Conservation (phyloP, 306 rosid species). For the Prunus fruticosa region DNA sequence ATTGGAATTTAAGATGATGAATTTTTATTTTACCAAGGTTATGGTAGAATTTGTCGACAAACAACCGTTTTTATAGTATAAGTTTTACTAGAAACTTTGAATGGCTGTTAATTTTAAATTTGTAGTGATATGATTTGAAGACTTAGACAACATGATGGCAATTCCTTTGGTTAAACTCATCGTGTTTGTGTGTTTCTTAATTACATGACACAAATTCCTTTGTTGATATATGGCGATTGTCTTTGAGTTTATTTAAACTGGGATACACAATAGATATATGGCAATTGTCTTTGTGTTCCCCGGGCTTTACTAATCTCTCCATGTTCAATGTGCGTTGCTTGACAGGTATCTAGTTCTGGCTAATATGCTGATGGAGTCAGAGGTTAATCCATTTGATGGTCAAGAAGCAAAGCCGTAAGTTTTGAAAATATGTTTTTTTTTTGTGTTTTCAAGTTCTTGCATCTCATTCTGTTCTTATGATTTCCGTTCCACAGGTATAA, state of each 20-base stretch:
- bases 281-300: background rate
- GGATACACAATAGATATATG: background rate
- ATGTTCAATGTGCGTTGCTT: background rate
- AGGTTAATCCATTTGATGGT: constrained; percentile 58
- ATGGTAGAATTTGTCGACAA: background rate
- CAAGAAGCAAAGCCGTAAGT: constrained; percentile 59
- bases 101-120: background rate
- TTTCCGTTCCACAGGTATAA: constrained; percentile 61
- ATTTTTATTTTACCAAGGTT: background rate
- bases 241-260: background rate
- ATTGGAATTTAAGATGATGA: background rate
- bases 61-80: background rate
- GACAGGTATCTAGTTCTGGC: constrained; percentile 87
- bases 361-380: constrained; percentile 58
- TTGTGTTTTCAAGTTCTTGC: background rate
- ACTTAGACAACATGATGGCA: background rate
- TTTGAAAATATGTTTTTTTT: background rate
- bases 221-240: background rate
- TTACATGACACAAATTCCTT: background rate
- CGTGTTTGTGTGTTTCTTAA: background rate
- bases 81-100: background rate
- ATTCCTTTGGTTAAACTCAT: background rate
- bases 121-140: background rate
- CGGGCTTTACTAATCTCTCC: constrained; percentile 11
- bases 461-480: constrained; percentile 4